Conservation (phyloP, 805 yeast genomes). For the Diddensiella transvaalensis region DNA sequence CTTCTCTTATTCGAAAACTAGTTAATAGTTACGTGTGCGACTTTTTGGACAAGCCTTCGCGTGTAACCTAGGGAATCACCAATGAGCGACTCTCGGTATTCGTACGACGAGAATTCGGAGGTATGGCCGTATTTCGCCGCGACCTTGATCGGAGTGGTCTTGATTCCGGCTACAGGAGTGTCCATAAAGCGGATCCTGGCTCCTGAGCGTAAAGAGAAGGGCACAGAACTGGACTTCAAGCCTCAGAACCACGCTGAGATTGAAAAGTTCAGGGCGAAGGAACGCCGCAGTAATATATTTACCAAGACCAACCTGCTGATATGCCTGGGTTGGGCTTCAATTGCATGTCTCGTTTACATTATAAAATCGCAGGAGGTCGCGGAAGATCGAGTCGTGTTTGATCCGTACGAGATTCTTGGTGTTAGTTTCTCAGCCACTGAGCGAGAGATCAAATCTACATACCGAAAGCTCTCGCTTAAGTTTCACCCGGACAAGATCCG, state of each 20-base stretch:
- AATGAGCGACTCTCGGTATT: conserved; percentile 57
- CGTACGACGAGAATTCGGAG: conserved; percentile 83
- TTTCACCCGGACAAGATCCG: conserved; percentile 92
- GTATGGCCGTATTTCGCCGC: conserved; percentile 90
- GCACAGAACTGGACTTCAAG: conserved; percentile 14
- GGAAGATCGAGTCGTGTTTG: conserved; percentile 48
- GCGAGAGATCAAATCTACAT: conserved; percentile 73
- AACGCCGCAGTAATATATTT: conserved; percentile 23
- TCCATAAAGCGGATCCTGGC: conserved; percentile 20
- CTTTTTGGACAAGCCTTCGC: too few relatives aligned
- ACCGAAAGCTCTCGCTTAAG: conserved; percentile 80
- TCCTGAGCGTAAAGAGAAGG: conserved; percentile 18
- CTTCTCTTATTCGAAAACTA: too few relatives aligned
- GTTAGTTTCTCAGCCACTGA: conserved; percentile 66
- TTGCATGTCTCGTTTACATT: conserved; percentile 39
- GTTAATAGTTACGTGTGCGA: too few relatives aligned
- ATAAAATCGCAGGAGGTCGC: conserved; percentile 35
- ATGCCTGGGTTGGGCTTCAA: conserved; percentile 58
- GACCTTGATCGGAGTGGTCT: conserved; percentile 63
- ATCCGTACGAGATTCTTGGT: conserved; percentile 86
- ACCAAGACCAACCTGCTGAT: conserved; percentile 37
- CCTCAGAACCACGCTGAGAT: conserved; percentile 21
- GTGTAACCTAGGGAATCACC: too few relatives aligned
- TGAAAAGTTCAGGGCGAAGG: conserved; percentile 25
- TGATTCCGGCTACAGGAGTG: conserved; percentile 56